Evolutionary conservation across 371 early-diverging fungal species (phyloP), one percentile per base, ranked within the genome.

Genomic region (Saksenaea vasiformis): DNA sequence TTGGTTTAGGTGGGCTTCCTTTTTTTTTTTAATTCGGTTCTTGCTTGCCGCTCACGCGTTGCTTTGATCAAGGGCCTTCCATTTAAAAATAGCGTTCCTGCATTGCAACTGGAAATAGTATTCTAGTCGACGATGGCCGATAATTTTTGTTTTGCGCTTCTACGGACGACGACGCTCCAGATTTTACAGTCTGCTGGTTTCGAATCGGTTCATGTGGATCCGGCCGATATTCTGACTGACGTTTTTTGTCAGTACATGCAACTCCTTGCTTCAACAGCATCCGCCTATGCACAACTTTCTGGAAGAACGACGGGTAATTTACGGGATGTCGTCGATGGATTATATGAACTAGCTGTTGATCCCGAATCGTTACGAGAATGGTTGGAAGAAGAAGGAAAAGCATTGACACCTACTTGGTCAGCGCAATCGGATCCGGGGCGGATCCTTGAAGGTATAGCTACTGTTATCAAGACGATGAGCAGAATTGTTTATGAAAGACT

Each of bases 121-220:
- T 37, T 19, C 28, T 22, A 22, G 22, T 37, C 54, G 53, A 44
- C 56, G 22, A 82, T 82, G 83, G 66, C 79, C 34, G 80, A 82
- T 55, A 67, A 74, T 39, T 72, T 79, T 54, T 77, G 78, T 66
- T 73, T 69, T 70, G 79, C 79, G 22, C 65, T 82, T 35, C 62
- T 79, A 44, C 71, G 74, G 24, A 74, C 70, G 35, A 74, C 78
- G 5, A 71, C 80, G 27, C 71, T 79, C 17, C 83, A 79, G 58
- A 78, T 79, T 37, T 61, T 79, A 22, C 79, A 82, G 43, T 71
- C 79, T 28, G 79, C 80, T 19, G 83, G 83, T 3, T 82, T 79
- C 44, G 83, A 82, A 55, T 71, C 77, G 17, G 76, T 75, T 15
- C 72, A 74, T 35, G 59, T 59, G 22, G 66, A 68, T 35, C 72